Evolutionary conservation across 441 rosid species (phyloP).

Genomic region (Erodium texanum): DNA sequence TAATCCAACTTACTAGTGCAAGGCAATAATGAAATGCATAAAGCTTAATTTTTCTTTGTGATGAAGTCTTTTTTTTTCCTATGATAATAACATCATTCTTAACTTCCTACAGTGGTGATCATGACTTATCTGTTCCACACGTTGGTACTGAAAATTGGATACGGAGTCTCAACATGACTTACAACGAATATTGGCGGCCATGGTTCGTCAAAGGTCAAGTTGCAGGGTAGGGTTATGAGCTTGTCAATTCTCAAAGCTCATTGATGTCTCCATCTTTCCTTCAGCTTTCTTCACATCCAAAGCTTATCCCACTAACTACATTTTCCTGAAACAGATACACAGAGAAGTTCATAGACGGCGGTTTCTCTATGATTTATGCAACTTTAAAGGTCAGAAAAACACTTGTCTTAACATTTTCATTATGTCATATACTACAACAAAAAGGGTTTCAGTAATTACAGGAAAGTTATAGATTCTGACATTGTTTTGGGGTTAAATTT

Average conservation of each 20-base stretch:
- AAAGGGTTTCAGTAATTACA: too few species aligned
- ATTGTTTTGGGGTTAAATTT: not conserved
- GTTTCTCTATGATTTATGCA: conserved; percentile 18
- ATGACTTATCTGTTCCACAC: conserved; percentile 23
- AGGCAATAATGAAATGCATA: too few species aligned
- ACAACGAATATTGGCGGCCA: conserved; percentile 18
- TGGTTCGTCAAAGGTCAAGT: conserved; percentile 27
- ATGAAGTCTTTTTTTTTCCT: too few species aligned
- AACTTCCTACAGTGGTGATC: conserved; percentile 22
- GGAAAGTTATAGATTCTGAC: too few species aligned
- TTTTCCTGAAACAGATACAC: conserved; percentile 19
- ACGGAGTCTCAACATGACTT: conserved; percentile 15
- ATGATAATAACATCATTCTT: not conserved
- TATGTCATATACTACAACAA: too few species aligned
- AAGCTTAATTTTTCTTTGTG: too few species aligned
- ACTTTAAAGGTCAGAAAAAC: conserved; percentile 21
- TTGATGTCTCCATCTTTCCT: not conserved
- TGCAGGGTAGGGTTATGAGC: conserved; percentile 19
- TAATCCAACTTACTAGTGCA: too few species aligned
- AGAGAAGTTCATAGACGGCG: conserved; percentile 16
- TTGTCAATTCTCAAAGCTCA: not conserved
- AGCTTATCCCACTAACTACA: not conserved
- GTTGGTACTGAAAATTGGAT: conserved; percentile 24
- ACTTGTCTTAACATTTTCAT: too few species aligned
- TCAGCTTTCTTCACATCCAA: too few species aligned